Evolutionary conservation across 2,329 filamentous ascomycete genomes (phyloP).

Genomic region (Apiospora pterosperma): DNA sequence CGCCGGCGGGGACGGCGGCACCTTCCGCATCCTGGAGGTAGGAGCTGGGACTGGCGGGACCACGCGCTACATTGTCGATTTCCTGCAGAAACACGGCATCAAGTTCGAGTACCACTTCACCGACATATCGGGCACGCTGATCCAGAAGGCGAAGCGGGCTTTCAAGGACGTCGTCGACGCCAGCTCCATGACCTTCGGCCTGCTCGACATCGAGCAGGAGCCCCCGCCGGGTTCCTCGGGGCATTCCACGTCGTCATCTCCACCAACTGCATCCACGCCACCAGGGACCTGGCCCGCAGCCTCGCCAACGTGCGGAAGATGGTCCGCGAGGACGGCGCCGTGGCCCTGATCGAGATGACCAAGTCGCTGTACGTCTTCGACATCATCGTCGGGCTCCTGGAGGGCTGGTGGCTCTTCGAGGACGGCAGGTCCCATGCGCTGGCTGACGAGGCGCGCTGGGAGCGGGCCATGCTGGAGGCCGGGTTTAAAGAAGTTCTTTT

Average conservation of each 20-base stretch:
- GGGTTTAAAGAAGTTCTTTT: constrained; percentile 24
- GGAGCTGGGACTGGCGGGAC: constrained; percentile 42
- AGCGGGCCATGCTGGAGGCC: constrained; percentile 10
- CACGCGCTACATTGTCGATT: constrained; percentile 27
- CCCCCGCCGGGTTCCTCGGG: constrained; percentile 13
- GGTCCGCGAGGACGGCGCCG: constrained; percentile 24
- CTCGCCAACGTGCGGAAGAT: constrained; percentile 21
- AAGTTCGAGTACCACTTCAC: constrained; percentile 38
- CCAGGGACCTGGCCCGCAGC: constrained; percentile 20
- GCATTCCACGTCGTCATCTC: constrained; percentile 29
- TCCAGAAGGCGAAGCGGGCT: constrained; percentile 20
- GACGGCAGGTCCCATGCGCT: constrained; percentile 25
- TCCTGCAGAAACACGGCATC: constrained; percentile 19
- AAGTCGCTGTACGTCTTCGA: constrained; percentile 26
- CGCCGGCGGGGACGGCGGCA: background rate
- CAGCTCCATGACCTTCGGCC: constrained; percentile 21
- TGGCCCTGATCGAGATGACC: constrained; percentile 29
- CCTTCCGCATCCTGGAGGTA: constrained; percentile 37
- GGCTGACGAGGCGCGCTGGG: constrained; percentile 20
- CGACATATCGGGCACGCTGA: constrained; percentile 34
- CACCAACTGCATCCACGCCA: constrained; percentile 36
- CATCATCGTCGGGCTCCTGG: constrained; percentile 28
- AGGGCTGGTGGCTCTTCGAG: constrained; percentile 32
- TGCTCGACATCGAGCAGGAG: constrained; percentile 28
- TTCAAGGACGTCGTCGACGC: constrained; percentile 12